Percentiles rank a stretch among this genome's conserved stretches.
These are phyloP conservation scores for Asterionellopsis glacialis DNA, from an alignment of 108 stramenopile genomes.

Conservation along the genomic window DNA sequence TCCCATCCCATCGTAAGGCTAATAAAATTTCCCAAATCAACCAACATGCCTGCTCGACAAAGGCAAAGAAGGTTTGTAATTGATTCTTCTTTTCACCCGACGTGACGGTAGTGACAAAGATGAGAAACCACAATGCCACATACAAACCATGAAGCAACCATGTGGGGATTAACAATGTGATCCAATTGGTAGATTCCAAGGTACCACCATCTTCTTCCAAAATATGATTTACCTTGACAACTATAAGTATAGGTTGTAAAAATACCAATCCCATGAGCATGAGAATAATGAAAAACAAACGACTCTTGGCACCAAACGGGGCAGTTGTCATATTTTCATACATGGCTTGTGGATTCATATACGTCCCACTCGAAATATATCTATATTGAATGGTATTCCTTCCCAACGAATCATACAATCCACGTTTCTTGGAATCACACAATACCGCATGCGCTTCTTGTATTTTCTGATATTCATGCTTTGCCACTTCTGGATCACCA, in stretches of 20 bases:
- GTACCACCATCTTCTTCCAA: conserved; percentile 28
- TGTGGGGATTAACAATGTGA: conserved; percentile 49
- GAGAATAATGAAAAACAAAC: conserved; percentile 39
- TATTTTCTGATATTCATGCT: conserved; percentile 58
- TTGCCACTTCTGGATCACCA: conserved; percentile 53
- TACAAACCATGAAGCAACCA: conserved; percentile 47
- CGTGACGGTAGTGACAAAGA: not conserved
- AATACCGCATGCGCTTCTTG: conserved; percentile 73
- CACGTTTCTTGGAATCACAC: conserved; percentile 49
- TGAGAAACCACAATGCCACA: conserved; percentile 16
- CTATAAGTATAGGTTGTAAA: conserved; percentile 72
- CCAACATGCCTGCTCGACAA: conserved; percentile 44
- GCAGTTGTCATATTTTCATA: conserved; percentile 62
- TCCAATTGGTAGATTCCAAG: conserved; percentile 52
- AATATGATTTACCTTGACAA: conserved; percentile 68
- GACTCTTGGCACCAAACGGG: conserved; percentile 41
- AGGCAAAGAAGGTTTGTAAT: conserved; percentile 10
- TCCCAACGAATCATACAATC: conserved; percentile 36
- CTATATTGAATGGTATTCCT: conserved; percentile 27
- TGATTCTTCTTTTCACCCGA: conserved; percentile 19
- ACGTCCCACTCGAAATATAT: conserved; percentile 29
- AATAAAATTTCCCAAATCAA: conserved; percentile 37
- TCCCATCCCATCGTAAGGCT: conserved; percentile 34
- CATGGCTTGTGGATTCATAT: conserved; percentile 45
- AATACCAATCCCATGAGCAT: conserved; percentile 39